A percentile compares a stretch with the other conserved stretches of the same genome.
These are phyloP conservation scores for Scedosporium boydii DNA, from an alignment of 2,329 filamentous ascomycete genomes.

Conservation along the genomic window DNA sequence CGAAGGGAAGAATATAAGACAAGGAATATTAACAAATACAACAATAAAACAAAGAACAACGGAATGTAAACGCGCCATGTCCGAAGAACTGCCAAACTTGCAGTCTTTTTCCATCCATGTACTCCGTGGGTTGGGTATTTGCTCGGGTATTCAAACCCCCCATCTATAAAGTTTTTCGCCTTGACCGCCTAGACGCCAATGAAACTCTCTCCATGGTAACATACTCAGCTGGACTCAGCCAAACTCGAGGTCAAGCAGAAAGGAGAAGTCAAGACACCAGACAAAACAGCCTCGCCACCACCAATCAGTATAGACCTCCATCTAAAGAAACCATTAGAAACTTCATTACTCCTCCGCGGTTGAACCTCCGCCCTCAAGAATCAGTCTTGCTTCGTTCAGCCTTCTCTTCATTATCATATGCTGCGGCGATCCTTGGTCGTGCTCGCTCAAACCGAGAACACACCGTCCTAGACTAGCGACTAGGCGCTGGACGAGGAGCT, in stretches of 20 bases:
- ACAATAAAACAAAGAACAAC: too few relatives aligned
- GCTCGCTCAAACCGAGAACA: constrained; percentile 47
- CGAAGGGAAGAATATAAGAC: too few relatives aligned
- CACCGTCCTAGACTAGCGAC: constrained; percentile 52
- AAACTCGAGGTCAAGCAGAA: too few relatives aligned
- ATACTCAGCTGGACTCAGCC: too few relatives aligned
- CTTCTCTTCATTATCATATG: constrained; percentile 57
- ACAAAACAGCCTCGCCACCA: too few relatives aligned
- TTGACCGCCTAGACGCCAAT: neutral
- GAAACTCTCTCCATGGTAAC: neutral
- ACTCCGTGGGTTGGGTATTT: neutral
- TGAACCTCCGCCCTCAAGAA: constrained; percentile 52
- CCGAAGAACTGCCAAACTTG: too few relatives aligned
- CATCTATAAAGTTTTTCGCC: neutral
- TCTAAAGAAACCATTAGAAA: neutral
- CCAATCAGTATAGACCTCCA: too few relatives aligned
- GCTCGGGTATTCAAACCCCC: neutral
- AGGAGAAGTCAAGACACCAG: too few relatives aligned
- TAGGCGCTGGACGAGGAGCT: constrained; percentile 48
- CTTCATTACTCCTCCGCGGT: neutral
- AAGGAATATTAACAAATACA: too few relatives aligned
- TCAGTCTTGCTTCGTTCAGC: constrained; percentile 63
- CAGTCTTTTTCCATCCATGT: neutral
- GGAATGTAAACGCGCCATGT: too few relatives aligned
- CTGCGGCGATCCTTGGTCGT: constrained; percentile 44